Evolutionary conservation across 2,329 filamentous ascomycete species (phyloP), one percentile per base, ranked within the genome.

Genomic region (Blastomyces gilchristii): DNA sequence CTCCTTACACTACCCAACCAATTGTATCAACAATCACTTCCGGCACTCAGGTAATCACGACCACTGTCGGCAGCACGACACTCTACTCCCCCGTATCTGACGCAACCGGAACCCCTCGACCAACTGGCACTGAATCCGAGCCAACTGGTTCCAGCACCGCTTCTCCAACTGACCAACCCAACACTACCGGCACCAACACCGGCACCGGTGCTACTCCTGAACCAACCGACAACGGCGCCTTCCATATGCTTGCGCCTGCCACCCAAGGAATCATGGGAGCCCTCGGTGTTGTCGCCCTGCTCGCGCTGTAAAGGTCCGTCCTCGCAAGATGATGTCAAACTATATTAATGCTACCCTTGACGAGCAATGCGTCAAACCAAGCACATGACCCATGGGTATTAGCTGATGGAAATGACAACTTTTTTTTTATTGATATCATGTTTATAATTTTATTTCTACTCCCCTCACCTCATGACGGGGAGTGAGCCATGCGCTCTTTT

Each of bases 231-330:
- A 50, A 45, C 52, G 72, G 71, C 63, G 71, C 71, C 12, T 57
- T 58, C 49, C 66, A 67, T 6, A 65, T 39, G 4, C n/a, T 70
- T 49, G 68, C 66, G 16, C 70, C 69, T 22, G 67, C 66, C 52
- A 70, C 72, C 41, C 49, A 39, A 12, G 60, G 50, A 22, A 37
- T 62, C 9, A 22, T 53, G 25, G 78, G 77, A 62, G 70, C 72
- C 57, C 71, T 77, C 45, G 78, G 77, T 65, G 68, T 80, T 43
- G 76, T 74, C 62, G 78, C 76, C 62, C 66, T 79, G 62, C 67
- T 79, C 62, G 68, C 75, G 37, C 69, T 78, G 68, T 79, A 75
- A 73, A 68, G 58, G 41, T 14, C 6, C 8, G 14, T 43, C 41
- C 28, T 31, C 2, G 54, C 37, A 12, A 12, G 18, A 11, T 58